Base-by-base conservation (phyloP, 2,329 filamentous ascomycete species). In the Zasmidium angulare region DNA sequence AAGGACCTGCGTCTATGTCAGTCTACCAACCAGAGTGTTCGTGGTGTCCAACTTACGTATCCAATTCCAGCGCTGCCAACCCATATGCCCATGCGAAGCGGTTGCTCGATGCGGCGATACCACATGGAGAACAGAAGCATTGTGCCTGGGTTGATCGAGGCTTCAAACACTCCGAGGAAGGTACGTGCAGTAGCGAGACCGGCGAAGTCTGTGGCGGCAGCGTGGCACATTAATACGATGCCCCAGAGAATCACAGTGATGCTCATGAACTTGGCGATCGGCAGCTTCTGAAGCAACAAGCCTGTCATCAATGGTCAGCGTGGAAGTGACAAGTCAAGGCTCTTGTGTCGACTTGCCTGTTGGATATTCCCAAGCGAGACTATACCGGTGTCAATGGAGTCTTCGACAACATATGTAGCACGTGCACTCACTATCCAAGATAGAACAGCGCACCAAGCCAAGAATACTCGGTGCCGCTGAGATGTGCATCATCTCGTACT, bases 111-210 rank as follows among this genome's bases (percentile, higher is more conserved):
- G 1, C 58, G 56, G 26, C 56, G 62, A 64, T 87, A 85, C 81
- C 84, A 89, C 84, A 86, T 87, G 4, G 79, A 80, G 0, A 85
- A 87, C 46, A 88, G 84, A 1, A 88, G 72, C 78, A 88, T 85
- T 60, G 87, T 85, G 0, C 79, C 80, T 1, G 85, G 85, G 65
- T 85, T 83, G 3, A 82, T 75, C 57, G 80, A 81, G 0, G 84
- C 82, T 71, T 86, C 84, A 2, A 81, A 79, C 2, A 82, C 77
- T 43, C 84, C 84, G 3, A 83, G 78, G 6, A 87, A 75, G 24
- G 82, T 82, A 47, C 84, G 80, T 46, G 86, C 78, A 2, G 78
- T 77, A 19, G 81, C 81, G 17, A 86, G 77, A 1, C 81, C 81
- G 1, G 74, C 74, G 62, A 86, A 86, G 61, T 80, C 82, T 49